Conservation (phyloP, 1,284 basidiomycete species). For the Cutaneotrichosporon curvatum region DNA sequence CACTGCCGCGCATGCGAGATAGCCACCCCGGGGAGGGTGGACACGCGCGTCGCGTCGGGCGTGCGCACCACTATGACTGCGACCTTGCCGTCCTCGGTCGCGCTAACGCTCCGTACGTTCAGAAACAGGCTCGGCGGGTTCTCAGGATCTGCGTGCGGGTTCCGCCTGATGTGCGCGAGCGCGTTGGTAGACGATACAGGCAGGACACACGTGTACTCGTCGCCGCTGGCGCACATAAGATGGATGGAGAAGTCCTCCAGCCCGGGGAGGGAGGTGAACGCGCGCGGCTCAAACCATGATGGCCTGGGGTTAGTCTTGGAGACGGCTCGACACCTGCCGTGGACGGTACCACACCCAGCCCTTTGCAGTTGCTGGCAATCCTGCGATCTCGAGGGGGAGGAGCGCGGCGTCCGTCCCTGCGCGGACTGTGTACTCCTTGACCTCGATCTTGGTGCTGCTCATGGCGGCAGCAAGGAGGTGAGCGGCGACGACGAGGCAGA, state of each 20-base stretch:
- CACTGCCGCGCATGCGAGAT: constrained; percentile 1
- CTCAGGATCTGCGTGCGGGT: neutral
- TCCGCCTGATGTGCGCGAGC: neutral
- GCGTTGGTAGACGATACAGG: constrained; percentile 6
- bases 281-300: constrained; percentile 9
- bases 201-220: constrained; percentile 4
- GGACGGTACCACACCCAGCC: constrained; percentile 13
- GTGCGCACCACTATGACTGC: constrained; percentile 3
- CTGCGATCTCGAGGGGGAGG: neutral
- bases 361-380: neutral
- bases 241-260: constrained; percentile 5
- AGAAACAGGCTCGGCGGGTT: neutral
- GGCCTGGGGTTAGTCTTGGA: neutral
- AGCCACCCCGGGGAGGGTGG: neutral
- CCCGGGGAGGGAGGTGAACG: neutral
- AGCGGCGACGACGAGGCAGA: no score
- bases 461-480: no score
- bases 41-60: neutral
- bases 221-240: constrained; percentile 2
- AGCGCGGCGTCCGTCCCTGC: no score
- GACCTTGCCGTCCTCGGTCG: neutral
- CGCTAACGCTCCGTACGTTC: neutral
- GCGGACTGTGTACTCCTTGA: no score
- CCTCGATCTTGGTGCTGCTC: no score
- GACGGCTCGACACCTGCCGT: neutral